phyloP scores from a whole-genome alignment of 345 rosid genomes.

The Arabidopsis thaliana region DNA sequence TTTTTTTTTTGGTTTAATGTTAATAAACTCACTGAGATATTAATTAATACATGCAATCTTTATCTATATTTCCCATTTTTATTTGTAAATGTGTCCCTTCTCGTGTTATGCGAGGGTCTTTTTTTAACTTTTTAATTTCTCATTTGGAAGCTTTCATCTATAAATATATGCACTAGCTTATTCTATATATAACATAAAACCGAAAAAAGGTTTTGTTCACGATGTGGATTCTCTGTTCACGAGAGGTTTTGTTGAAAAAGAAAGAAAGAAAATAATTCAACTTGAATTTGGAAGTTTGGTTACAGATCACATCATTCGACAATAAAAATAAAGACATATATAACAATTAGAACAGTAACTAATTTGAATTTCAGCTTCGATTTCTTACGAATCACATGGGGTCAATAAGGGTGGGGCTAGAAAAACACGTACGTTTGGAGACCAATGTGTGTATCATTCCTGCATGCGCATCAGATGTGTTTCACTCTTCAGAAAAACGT shows the following conservation, averaged over 20 bases:
- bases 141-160: not conserved
- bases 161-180: too few relatives aligned
- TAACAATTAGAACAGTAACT: not conserved
- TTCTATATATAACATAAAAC: too few relatives aligned
- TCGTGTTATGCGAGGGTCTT: constrained; percentile 35
- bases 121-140: not conserved
- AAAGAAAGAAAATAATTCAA: not conserved
- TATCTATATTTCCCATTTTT: not conserved
- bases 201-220: not conserved
- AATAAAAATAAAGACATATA: constrained; percentile 10
- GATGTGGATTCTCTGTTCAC: too few relatives aligned
- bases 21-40: too few relatives aligned
- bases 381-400: constrained; percentile 25
- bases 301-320: constrained; percentile 24
- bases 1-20: too few relatives aligned
- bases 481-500: constrained; percentile 26
- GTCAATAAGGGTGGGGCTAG: constrained; percentile 40
- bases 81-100: constrained; percentile 17
- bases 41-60: not conserved
- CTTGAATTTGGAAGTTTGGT: constrained; percentile 7
- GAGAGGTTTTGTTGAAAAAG: not conserved
- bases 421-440: constrained; percentile 11
- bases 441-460: not conserved
- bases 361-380: not conserved
- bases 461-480: constrained; percentile 31